Base-by-base conservation (phyloP, 306 rosid species). In the Begonia masoniana region DNA sequence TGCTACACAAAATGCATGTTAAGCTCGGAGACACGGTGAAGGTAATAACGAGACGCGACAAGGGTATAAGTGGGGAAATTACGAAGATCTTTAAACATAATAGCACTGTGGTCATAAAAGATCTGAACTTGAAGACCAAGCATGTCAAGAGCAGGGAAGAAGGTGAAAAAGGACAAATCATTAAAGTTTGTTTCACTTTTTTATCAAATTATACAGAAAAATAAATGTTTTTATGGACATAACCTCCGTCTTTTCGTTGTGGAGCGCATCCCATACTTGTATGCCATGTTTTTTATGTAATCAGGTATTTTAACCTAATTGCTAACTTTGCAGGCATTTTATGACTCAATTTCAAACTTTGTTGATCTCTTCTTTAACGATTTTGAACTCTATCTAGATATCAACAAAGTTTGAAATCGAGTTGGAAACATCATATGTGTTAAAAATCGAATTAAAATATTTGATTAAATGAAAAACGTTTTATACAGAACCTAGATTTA, bases 11-110 rank as follows among this genome's bases (percentile, higher is more conserved):
- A 62, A 75, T 86, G 94, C 99, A 91, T 57, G 99, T 91, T 53
- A 91, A 72, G 79, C 56, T 86, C 67, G 99, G 99, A 55, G 99
- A 91, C 61, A 86, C 81, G 0, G 93, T 91, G 61, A 77, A 91
- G 72, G 62, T 91, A 53, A 91, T 86, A 71, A 68, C 96, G 14
- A 96, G 99, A 50, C 88, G 66, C 21, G 99, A 91, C 14, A 91
- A 81, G 67, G 96, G 99, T 13, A 80, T 83, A 76, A 53, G 70
- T 58, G 99, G 99, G 15, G 99, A 91, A 69, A 69, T 91, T 49
- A 66, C 73, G 10, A 54, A 56, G 71, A 10, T 91, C 71, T 74
- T 71, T 68, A 86, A 50, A 87, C 99, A 91, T 71, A 86, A 86
- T 72, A 79, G 95, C 74, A 61, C 85, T 5, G 77, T 91, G 49